Evolutionary conservation across 495 filamentous ascomycete species (phyloP).

Genomic region (Xylaria nigripes): DNA sequence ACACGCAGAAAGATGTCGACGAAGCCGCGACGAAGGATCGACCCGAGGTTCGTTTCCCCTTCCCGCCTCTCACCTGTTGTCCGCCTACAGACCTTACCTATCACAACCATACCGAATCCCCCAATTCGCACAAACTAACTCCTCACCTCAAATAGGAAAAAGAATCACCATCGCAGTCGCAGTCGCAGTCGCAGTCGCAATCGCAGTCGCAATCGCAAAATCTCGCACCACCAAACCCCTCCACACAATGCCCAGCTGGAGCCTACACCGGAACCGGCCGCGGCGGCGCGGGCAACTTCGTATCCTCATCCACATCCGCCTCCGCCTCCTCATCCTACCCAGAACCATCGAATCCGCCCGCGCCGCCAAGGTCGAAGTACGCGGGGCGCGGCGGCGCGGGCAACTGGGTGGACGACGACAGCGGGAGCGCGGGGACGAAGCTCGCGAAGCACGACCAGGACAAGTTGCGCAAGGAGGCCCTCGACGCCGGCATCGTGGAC

Average conservation of each 20-base stretch:
- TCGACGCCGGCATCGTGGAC: constrained; percentile 20
- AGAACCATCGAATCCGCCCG: neutral
- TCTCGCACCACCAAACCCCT: constrained; percentile 8
- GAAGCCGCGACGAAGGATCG: constrained; percentile 25
- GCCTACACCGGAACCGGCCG: constrained; percentile 48
- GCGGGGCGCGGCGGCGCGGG: constrained; percentile 53
- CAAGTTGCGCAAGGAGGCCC: constrained; percentile 17
- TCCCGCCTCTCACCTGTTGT: neutral
- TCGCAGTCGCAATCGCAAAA: constrained; percentile 41
- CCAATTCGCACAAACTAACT: neutral
- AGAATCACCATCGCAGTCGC: constrained; percentile 34
- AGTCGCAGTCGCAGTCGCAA: no score
- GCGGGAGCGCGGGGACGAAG: constrained; percentile 27
- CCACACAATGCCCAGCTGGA: constrained; percentile 10
- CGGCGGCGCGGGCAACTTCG: constrained; percentile 56
- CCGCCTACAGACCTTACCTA: neutral
- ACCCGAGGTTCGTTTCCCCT: constrained; percentile 20
- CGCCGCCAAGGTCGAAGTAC: neutral
- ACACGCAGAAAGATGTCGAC: constrained; percentile 44
- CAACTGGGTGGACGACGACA: constrained; percentile 36
- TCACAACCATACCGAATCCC: neutral
- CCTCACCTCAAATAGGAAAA: neutral
- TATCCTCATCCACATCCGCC: constrained; percentile 25
- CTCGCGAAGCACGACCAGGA: constrained; percentile 25
- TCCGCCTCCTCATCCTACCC: constrained; percentile 15